Evolutionary conservation across 495 filamentous ascomycete species (phyloP).

Genomic region (Penicillium canescens): DNA sequence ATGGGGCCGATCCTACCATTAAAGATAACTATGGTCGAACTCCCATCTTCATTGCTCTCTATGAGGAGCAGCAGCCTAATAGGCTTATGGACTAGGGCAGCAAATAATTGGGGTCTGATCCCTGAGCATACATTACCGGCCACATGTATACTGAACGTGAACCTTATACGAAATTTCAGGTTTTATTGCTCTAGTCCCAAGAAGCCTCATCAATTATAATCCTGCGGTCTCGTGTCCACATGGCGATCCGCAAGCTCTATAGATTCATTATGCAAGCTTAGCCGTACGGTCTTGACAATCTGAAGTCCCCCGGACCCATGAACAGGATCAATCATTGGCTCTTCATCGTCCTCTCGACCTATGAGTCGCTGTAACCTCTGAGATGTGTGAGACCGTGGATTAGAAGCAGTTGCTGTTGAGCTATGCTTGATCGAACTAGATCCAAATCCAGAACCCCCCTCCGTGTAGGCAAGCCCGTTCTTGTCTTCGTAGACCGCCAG

Average conservation of each 20-base stretch:
- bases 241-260: conserved; percentile 10
- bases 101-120: no score
- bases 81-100: no score
- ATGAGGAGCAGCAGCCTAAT: no score
- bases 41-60: no score
- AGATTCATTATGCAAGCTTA: conserved; percentile 15
- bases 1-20: no score
- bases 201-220: no score
- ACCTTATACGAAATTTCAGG: no score
- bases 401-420: neutral
- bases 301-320: conserved; percentile 8
- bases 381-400: neutral
- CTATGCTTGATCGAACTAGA: conserved; percentile 1
- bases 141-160: no score
- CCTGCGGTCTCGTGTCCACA: no score
- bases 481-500: conserved; percentile 38
- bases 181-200: no score
- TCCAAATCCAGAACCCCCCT: conserved; percentile 8
- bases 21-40: no score
- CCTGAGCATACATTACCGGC: no score
- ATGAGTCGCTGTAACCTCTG: neutral
- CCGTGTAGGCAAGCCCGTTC: conserved; percentile 30
- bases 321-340: conserved; percentile 7
- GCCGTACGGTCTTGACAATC: conserved; percentile 17
- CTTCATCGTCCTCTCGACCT: conserved; percentile 15